Evolutionary conservation across 805 yeast genomes (phyloP).

Genomic region (Cyberlindnera americana): DNA sequence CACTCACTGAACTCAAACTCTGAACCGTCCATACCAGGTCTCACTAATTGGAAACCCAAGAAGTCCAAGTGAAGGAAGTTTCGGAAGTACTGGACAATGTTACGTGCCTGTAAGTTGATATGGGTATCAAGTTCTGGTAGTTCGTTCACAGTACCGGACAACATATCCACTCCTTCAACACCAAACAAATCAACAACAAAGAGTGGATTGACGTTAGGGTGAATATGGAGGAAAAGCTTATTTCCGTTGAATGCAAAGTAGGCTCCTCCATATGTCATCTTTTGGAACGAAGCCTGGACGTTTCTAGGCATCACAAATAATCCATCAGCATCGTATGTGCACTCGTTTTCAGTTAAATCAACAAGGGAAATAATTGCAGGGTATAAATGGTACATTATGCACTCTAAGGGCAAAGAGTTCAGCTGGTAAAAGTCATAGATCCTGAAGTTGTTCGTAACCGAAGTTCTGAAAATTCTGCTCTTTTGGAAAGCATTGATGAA

Average conservation of each 20-base stretch:
- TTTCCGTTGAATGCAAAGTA: constrained; percentile 73
- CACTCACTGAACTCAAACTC: constrained; percentile 45
- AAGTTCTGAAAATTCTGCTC: constrained; percentile 50
- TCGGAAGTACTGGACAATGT: constrained; percentile 58
- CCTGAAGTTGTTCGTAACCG: constrained; percentile 56
- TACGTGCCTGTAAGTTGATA: constrained; percentile 64
- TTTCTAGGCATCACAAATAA: constrained; percentile 48
- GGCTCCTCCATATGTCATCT: constrained; percentile 63
- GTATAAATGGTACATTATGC: constrained; percentile 62
- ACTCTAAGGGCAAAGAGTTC: constrained; percentile 50
- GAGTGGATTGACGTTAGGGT: constrained; percentile 61
- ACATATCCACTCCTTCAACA: constrained; percentile 33
- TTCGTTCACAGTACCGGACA: constrained; percentile 36
- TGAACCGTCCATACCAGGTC: constrained; percentile 58
- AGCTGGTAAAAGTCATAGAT: constrained; percentile 49
- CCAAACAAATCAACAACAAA: constrained; percentile 77
- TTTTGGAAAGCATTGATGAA: constrained; percentile 69
- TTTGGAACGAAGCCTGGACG: constrained; percentile 40
- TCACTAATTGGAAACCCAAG: constrained; percentile 53
- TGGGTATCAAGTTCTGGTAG: constrained; percentile 70
- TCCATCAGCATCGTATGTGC: constrained; percentile 40
- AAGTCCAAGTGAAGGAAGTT: constrained; percentile 35
- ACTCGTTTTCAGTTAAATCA: constrained; percentile 55
- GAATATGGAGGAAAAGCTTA: constrained; percentile 59
- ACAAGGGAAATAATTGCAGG: constrained; percentile 80